phyloP scores from a whole-genome alignment of 257 asterid genomes.

The Anisodus tanguticus region DNA sequence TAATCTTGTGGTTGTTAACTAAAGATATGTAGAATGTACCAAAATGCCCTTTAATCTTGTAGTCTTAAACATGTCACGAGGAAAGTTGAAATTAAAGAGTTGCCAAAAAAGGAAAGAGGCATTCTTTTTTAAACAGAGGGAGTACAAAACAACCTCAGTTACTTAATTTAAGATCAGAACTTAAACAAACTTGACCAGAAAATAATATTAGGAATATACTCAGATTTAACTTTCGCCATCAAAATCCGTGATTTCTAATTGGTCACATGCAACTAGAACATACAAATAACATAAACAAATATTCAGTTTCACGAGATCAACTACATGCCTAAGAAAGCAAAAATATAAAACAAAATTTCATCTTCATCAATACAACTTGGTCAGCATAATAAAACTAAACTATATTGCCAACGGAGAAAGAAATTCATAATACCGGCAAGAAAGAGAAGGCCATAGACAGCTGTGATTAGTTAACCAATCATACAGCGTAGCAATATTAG shows the following conservation, averaged over 20 bases:
- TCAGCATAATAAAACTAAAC: background rate
- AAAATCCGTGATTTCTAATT: background rate
- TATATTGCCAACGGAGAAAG: constrained; percentile 19
- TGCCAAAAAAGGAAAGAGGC: too few species aligned
- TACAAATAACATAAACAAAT: constrained; percentile 22
- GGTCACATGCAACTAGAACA: background rate
- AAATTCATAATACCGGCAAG: constrained; percentile 57
- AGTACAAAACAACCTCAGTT: background rate
- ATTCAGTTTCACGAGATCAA: constrained; percentile 23
- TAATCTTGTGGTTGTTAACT: too few species aligned
- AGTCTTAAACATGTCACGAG: too few species aligned
- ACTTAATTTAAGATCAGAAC: constrained; percentile 14
- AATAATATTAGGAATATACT: background rate
- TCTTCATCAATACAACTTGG: constrained; percentile 38
- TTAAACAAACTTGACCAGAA: background rate
- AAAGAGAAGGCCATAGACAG: constrained; percentile 67
- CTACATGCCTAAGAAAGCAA: background rate
- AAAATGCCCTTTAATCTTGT: too few species aligned
- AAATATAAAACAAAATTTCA: constrained; percentile 31
- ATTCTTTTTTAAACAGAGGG: too few species aligned
- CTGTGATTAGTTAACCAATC: constrained; percentile 78
- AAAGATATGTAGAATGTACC: too few species aligned
- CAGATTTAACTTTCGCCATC: background rate
- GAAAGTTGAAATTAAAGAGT: too few species aligned
- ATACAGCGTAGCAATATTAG: constrained; percentile 32